phyloP scores from a whole-genome alignment of 2,329 filamentous ascomycete species.

The Botryotinia calthae region DNA sequence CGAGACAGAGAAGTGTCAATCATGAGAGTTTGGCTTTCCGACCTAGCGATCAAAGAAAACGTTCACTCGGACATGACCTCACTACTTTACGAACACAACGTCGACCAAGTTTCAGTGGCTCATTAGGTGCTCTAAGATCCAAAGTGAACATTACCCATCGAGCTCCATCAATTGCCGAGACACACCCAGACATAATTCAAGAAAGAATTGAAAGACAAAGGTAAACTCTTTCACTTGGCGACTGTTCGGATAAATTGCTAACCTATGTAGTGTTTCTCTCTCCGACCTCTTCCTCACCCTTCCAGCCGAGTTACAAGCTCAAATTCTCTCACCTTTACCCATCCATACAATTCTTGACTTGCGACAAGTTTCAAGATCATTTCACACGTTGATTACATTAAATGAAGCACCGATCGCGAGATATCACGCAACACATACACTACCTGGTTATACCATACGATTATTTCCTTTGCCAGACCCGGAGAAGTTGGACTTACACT shows the following conservation, averaged over 20 bases:
- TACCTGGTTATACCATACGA: conserved; percentile 58
- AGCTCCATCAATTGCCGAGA: conserved; percentile 33
- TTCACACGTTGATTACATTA: conserved; percentile 57
- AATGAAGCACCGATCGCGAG: conserved; percentile 62
- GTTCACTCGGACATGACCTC: conserved; percentile 38
- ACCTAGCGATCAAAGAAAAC: conserved; percentile 38
- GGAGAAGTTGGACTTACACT: conserved; percentile 53
- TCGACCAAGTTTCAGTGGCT: conserved; percentile 37
- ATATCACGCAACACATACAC: conserved; percentile 57
- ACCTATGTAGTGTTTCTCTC: conserved; percentile 43
- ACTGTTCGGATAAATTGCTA: background rate
- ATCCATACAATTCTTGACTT: conserved; percentile 60
- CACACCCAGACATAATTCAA: conserved; percentile 33
- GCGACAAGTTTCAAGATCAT: conserved; percentile 56
- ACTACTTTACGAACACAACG: conserved; percentile 35
- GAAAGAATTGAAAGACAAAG: conserved; percentile 27
- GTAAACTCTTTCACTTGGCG: conserved; percentile 24
- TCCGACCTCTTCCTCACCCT: conserved; percentile 57
- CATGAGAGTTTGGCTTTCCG: conserved; percentile 28
- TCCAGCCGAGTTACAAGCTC: conserved; percentile 61
- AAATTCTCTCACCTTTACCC: conserved; percentile 59
- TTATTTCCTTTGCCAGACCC: conserved; percentile 55
- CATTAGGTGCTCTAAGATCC: conserved; percentile 37
- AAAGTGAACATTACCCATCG: conserved; percentile 35
- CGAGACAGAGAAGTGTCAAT: conserved; percentile 29